phyloP scores from a whole-genome alignment of 345 rosid genomes.

The Iberis pinnata region DNA sequence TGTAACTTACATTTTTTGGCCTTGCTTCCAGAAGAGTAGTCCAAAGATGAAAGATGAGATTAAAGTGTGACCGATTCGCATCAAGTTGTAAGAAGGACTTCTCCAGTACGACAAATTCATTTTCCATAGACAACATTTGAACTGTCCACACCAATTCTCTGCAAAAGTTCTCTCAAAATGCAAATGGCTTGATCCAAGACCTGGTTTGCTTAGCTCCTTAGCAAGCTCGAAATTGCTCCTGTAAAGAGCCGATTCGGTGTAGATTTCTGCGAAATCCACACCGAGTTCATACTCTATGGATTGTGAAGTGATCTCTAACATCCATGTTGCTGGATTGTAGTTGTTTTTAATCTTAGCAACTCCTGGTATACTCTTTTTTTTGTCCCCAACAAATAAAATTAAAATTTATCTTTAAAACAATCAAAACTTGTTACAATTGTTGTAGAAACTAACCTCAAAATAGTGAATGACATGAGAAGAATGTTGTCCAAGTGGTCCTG shows the following conservation, averaged over 20 bases:
- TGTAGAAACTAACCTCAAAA: slow-evolving; percentile 49
- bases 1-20: slow-evolving; percentile 49
- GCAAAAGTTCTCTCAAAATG: slow-evolving; percentile 48
- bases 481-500: slow-evolving; percentile 56
- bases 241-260: slow-evolving; percentile 38
- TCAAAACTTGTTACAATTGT: too few relatives aligned
- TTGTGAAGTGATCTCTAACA: slow-evolving; percentile 58
- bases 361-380: slow-evolving; percentile 47
- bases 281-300: slow-evolving; percentile 53
- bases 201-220: slow-evolving; percentile 40
- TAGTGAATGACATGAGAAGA: slow-evolving; percentile 54
- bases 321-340: slow-evolving; percentile 82
- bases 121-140: slow-evolving; percentile 74
- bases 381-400: too few relatives aligned
- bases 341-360: slow-evolving; percentile 53
- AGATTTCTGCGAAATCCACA: slow-evolving; percentile 53
- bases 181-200: slow-evolving; percentile 43
- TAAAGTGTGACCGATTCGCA: slow-evolving; percentile 9
- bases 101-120: slow-evolving; percentile 76
- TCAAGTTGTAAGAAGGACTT: slow-evolving; percentile 57
- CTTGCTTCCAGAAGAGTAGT: slow-evolving; percentile 60
- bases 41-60: slow-evolving; percentile 51
- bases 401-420: too few relatives aligned
- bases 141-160: slow-evolving; percentile 55
- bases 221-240: slow-evolving; percentile 50